Conservation (phyloP, 2,329 filamentous ascomycete genomes). For the Exophiala aquamarina region DNA sequence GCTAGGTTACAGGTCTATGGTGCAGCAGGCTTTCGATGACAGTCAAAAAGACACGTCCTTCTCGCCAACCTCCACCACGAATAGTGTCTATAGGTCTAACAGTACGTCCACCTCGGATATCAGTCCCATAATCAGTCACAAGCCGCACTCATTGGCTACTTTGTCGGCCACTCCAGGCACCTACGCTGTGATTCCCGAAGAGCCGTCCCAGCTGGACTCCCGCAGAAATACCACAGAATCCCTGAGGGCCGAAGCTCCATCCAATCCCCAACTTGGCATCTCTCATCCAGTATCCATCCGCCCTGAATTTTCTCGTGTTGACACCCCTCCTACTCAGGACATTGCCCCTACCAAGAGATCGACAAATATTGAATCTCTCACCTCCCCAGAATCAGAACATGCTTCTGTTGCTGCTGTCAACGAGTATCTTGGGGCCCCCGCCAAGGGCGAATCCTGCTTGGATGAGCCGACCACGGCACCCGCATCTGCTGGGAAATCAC, state of each 20-base stretch:
- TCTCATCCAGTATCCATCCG: too few species aligned
- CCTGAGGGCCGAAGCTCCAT: constrained; percentile 2
- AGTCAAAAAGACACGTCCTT: constrained; percentile 55
- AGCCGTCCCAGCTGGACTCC: constrained; percentile 12
- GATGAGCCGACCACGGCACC: too few species aligned
- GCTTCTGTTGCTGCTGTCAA: too few species aligned
- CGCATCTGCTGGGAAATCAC: constrained; percentile 20
- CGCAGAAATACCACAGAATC: constrained; percentile 26
- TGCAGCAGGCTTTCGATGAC: constrained; percentile 65
- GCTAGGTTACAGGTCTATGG: constrained; percentile 58
- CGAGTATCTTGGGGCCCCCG: too few species aligned
- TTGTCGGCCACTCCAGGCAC: constrained; percentile 52
- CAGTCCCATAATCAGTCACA: constrained; percentile 64
- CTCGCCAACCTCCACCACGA: constrained; percentile 51
- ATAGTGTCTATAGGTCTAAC: constrained; percentile 57
- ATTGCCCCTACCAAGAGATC: too few species aligned
- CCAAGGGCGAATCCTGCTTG: too few species aligned
- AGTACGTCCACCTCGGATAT: constrained; percentile 63
- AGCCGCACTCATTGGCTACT: constrained; percentile 45
- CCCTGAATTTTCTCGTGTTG: too few species aligned
- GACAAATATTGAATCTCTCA: too few species aligned
- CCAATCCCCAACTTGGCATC: too few species aligned
- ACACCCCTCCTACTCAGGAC: too few species aligned
- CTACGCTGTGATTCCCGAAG: constrained; percentile 39
- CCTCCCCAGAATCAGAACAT: too few species aligned